Base-by-base conservation (phyloP, 2,329 filamentous ascomycete species). In the Ophiocordyceps australis region DNA sequence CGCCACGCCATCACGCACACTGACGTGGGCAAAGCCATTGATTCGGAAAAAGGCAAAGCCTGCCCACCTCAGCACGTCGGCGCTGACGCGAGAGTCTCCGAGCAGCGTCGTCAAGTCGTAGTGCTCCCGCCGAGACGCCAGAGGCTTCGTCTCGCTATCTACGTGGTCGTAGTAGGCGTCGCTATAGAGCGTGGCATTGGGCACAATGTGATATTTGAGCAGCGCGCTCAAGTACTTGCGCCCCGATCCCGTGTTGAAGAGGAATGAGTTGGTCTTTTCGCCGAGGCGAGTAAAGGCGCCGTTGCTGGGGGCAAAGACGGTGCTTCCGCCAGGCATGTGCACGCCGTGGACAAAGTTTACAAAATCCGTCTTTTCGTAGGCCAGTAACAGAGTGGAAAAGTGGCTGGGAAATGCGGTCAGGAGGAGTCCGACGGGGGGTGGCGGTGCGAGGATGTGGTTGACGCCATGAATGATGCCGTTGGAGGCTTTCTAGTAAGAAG, bases 401-500 rank as follows among this genome's bases (percentile, higher is more conserved):
- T 73, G 62, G 24, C 57, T 50, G 0, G 83, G 82, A 41, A 92
- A 63, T 17, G 85, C 69, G 8, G 65, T 59, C 23, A 70, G 47
- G 29, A 52, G 40, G 15, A 41, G 43, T 27, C 68, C 57, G 22
- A 69, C 56, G 15, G 56, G 54, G 1, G 78, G 74, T 0, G 83
- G 85, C 4, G 82, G 82, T 7, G 86, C 40, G n/a, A 93, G 62
- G 28, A 89, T 57, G 32, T 57, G 61, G 52, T 83, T 69, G 28
- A 93, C 54, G 23, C 66, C 76, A 48, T 93, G 83, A 35, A 91
- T 68, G 20, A 89, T 59, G 22, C 85, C 83, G 42, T 92, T 92
- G 32, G 67, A 74, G 21, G 71, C 75, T 42, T 65, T 62, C 72
- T 76, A 23, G n/a, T 22, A n/a, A n/a, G n/a, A n/a, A n/a, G n/a